A percentile compares a stretch with the other conserved stretches of the same genome.
phyloP scores from a whole-genome alignment of 306 rosid genomes.

The Alnus glutinosa region DNA sequence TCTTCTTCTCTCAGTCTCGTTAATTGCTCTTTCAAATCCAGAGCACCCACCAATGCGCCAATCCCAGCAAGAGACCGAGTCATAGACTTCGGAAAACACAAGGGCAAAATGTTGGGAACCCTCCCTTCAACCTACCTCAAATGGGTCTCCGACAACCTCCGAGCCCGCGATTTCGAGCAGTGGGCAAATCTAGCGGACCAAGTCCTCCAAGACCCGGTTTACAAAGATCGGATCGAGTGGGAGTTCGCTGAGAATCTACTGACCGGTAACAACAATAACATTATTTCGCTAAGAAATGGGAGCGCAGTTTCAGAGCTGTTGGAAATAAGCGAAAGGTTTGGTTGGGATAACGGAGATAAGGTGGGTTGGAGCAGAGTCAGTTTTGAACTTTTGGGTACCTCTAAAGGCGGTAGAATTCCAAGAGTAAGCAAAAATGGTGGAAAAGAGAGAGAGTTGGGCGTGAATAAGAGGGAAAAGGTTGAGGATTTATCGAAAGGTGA shows the following conservation, averaged over 20 bases:
- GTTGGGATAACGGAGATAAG: slow-evolving; percentile 63
- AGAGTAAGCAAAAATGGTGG: slow-evolving; percentile 17
- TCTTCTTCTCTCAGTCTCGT: neutral
- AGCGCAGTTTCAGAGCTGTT: slow-evolving; percentile 34
- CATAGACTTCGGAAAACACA: slow-evolving; percentile 59
- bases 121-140: slow-evolving; percentile 67
- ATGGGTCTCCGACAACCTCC: slow-evolving; percentile 60
- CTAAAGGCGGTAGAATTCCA: slow-evolving; percentile 59
- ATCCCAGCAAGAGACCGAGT: slow-evolving; percentile 50
- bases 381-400: slow-evolving; percentile 67
- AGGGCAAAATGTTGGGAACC: slow-evolving; percentile 67
- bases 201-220: slow-evolving; percentile 61
- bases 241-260: slow-evolving; percentile 49
- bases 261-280: slow-evolving; percentile 2
- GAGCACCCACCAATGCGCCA: neutral
- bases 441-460: neutral
- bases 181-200: slow-evolving; percentile 69
- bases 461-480: neutral
- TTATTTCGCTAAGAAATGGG: neutral
- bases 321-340: slow-evolving; percentile 57
- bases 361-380: slow-evolving; percentile 51
- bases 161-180: slow-evolving; percentile 44
- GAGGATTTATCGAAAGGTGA: neutral
- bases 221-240: slow-evolving; percentile 66
- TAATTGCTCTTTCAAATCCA: slow-evolving; percentile 29